Percentiles rank a stretch among this genome's conserved stretches.
phyloP scores from a whole-genome alignment of 257 asterid genomes.

The Solanum arcanum region DNA sequence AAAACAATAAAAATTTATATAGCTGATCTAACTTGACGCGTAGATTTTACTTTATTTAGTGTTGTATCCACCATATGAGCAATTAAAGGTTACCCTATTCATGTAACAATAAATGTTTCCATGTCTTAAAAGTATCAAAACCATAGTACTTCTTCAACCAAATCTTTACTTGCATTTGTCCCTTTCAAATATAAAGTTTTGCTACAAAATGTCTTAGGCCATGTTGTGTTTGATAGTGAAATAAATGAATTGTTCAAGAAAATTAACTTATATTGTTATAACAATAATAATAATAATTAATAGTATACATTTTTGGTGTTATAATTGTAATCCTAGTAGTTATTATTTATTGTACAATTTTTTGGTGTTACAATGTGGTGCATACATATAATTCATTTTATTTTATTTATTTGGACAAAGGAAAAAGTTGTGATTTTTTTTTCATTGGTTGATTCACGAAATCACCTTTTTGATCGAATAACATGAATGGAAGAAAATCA shows the following conservation, averaged over 20 bases:
- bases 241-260: not conserved
- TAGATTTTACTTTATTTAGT: no score
- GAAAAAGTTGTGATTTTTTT: not conserved
- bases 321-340: not conserved
- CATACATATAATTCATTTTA: not conserved
- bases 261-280: not conserved
- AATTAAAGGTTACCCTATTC: not conserved
- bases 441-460: not conserved
- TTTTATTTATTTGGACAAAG: not conserved
- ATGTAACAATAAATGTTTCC: not conserved
- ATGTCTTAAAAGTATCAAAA: not conserved
- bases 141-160: not conserved
- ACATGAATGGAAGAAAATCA: not conserved
- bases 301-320: not conserved
- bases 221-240: not conserved
- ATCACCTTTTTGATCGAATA: not conserved
- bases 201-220: not conserved
- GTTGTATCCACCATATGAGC: not conserved
- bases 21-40: not conserved
- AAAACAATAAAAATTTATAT: not conserved
- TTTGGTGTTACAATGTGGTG: not conserved
- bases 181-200: not conserved
- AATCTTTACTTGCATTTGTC: not conserved
- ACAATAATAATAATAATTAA: not conserved
- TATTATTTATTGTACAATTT: not conserved